Conservation (phyloP, 2,329 filamentous ascomycete species). For the Alternaria solani region DNA sequence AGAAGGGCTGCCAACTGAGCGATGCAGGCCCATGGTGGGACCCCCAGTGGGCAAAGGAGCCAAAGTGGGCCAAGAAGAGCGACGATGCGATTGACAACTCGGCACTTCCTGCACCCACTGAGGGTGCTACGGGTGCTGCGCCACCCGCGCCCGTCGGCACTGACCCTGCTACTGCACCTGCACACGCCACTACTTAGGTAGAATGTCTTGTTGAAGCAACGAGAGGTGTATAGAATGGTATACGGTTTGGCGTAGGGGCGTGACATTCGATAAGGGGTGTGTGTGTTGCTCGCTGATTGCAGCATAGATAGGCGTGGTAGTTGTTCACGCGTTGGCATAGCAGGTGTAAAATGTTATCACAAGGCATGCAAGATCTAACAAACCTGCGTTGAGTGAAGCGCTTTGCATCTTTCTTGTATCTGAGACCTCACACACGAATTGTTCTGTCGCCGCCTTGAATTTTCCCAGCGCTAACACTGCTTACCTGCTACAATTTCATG, state of each 20-base stretch:
- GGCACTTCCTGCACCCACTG: constrained; percentile 38
- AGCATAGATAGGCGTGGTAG: constrained; percentile 13
- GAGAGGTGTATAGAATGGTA: not conserved
- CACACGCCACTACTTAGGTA: constrained; percentile 50
- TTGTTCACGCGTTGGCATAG: constrained; percentile 5
- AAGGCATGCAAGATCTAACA: constrained; percentile 5
- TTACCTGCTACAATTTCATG: not conserved
- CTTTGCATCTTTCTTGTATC: not conserved
- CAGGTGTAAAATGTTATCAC: constrained; percentile 9
- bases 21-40: constrained; percentile 92
- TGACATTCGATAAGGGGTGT: constrained; percentile 4
- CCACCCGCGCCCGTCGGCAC: constrained; percentile 25
- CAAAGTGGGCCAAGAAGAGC: constrained; percentile 57
- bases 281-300: not conserved
- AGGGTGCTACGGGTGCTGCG: constrained; percentile 28
- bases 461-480: not conserved
- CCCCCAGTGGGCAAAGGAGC: constrained; percentile 68
- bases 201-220: not conserved
- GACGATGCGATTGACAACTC: constrained; percentile 44
- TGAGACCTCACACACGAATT: not conserved
- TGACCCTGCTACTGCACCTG: constrained; percentile 23
- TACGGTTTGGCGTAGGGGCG: constrained; percentile 7
- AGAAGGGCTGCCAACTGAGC: constrained; percentile 83
- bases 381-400: not conserved
- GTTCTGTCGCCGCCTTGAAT: not conserved